Percentiles rank a stretch among this genome's conserved stretches.
Conservation (phyloP, 768 basidiomycete species). For the Russula abietina region DNA sequence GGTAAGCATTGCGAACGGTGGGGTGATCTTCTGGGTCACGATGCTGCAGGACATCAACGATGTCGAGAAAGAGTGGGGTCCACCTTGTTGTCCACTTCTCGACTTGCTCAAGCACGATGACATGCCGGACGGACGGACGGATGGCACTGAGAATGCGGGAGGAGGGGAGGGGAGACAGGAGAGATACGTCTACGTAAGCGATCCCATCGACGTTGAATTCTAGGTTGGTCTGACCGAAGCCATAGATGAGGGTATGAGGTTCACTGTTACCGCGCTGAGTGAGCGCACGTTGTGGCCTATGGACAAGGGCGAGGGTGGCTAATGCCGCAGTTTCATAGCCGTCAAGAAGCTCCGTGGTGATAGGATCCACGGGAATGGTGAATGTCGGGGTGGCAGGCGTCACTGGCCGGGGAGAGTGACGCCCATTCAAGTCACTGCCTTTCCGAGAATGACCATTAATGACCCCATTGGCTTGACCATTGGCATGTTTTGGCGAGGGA, state of each 20-base stretch:
- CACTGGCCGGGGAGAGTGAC: slow-evolving; percentile 18
- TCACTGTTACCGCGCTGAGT: slow-evolving; percentile 44
- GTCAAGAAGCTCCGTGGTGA: slow-evolving; percentile 37
- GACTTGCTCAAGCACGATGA: slow-evolving; percentile 81
- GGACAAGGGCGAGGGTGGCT: slow-evolving; percentile 55
- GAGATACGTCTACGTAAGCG: slow-evolving; percentile 54
- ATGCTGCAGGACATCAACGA: slow-evolving; percentile 65
- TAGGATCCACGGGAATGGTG: slow-evolving; percentile 25
- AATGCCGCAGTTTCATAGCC: slow-evolving; percentile 65
- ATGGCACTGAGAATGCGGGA: slow-evolving; percentile 52
- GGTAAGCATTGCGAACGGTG: slow-evolving; percentile 52
- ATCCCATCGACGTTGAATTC: slow-evolving; percentile 48
- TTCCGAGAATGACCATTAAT: slow-evolving; percentile 32
- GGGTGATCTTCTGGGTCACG: slow-evolving; percentile 45
- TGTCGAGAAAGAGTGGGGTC: slow-evolving; percentile 81
- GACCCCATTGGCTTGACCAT: slow-evolving; percentile 34
- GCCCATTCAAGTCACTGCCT: slow-evolving; percentile 29
- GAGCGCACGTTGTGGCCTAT: slow-evolving; percentile 56
- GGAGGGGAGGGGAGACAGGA: slow-evolving; percentile 63
- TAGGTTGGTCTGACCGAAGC: slow-evolving; percentile 51
- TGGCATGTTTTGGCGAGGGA: slow-evolving; percentile 23
- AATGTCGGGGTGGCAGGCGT: slow-evolving; percentile 23
- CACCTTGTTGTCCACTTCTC: slow-evolving; percentile 74
- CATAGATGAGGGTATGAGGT: slow-evolving; percentile 64
- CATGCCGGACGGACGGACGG: slow-evolving; percentile 53